phyloP scores from a whole-genome alignment of 2,329 filamentous ascomycete species.

The Zasmidium angulare region DNA sequence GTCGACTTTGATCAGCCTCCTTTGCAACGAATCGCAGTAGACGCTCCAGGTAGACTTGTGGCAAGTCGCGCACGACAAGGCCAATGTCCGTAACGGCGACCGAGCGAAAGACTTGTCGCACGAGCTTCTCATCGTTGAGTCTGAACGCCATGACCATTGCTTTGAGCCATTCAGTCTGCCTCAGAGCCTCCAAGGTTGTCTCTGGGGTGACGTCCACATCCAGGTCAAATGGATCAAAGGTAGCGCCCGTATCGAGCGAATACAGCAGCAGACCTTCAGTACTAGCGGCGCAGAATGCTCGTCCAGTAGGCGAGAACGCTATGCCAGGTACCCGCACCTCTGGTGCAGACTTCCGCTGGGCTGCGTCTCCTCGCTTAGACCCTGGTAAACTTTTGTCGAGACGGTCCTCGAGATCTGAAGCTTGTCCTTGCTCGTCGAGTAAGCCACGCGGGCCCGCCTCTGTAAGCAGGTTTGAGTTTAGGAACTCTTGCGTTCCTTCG shows the following conservation, averaged over 20 bases:
- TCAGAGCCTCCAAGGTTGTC: slow-evolving; percentile 64
- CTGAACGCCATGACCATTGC: slow-evolving; percentile 97
- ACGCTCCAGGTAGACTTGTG: slow-evolving; percentile 80
- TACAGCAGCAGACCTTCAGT: slow-evolving; percentile 95
- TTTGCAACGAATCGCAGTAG: slow-evolving; percentile 84
- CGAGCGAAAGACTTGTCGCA: slow-evolving; percentile 81
- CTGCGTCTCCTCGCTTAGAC: slow-evolving; percentile 82
- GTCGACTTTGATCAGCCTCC: slow-evolving; percentile 84
- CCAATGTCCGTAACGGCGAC: slow-evolving; percentile 73
- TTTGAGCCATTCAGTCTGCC: slow-evolving; percentile 81
- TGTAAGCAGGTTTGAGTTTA: slow-evolving; percentile 88
- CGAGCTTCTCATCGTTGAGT: slow-evolving; percentile 79
- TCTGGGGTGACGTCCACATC: slow-evolving; percentile 91
- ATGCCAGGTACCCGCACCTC: slow-evolving; percentile 84
- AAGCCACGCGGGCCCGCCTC: slow-evolving; percentile 82
- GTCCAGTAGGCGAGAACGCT: slow-evolving; percentile 83
- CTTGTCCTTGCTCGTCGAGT: slow-evolving; percentile 85
- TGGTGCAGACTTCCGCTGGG: slow-evolving; percentile 70
- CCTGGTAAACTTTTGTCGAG: slow-evolving; percentile 79
- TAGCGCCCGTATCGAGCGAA: slow-evolving; percentile 76
- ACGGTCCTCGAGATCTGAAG: slow-evolving; percentile 83
- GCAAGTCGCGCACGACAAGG: slow-evolving; percentile 75
- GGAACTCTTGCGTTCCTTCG: slow-evolving; percentile 92
- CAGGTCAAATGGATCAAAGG: slow-evolving; percentile 95
- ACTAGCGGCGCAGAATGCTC: slow-evolving; percentile 89